phyloP scores from a whole-genome alignment of 768 basidiomycete genomes.

The Suillus occidentalis region DNA sequence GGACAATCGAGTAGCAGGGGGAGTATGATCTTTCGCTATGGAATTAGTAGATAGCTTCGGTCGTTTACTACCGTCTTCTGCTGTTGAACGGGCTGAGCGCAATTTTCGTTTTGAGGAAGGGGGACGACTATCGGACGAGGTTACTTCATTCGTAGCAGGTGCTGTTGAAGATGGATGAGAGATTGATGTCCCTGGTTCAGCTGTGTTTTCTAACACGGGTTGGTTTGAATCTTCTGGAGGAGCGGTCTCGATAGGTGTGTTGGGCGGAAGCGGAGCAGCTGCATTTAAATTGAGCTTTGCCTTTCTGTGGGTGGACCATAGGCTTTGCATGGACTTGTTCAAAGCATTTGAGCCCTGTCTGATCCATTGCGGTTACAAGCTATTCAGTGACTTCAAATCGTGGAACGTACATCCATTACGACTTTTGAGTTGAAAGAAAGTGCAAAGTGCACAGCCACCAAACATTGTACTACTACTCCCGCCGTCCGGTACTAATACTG shows the following conservation, averaged over 20 bases:
- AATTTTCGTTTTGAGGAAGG: constrained; percentile 60
- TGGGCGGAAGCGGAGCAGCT: constrained; percentile 9
- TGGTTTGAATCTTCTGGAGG: background rate
- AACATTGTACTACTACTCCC: background rate
- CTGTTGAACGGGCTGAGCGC: constrained; percentile 46
- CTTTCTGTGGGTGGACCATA: constrained; percentile 70
- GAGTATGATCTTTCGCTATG: constrained; percentile 50
- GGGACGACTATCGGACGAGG: constrained; percentile 13
- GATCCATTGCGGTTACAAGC: constrained; percentile 31
- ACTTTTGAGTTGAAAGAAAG: background rate
- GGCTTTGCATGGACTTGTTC: constrained; percentile 77
- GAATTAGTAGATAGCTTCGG: constrained; percentile 41
- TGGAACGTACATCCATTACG: constrained; percentile 8
- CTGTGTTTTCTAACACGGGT: background rate
- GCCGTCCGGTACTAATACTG: no score
- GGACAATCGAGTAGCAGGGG: constrained; percentile 74
- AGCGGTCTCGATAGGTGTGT: background rate
- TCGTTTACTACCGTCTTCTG: constrained; percentile 59
- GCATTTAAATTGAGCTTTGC: constrained; percentile 70
- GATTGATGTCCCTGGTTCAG: background rate
- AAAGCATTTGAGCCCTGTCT: constrained; percentile 74
- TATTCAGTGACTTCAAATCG: background rate
- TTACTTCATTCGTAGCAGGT: constrained; percentile 10
- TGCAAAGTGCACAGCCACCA: background rate
- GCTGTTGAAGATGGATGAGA: constrained; percentile 15